A percentile compares a stretch with the other conserved stretches of the same genome.
Conservation (phyloP, 2,329 filamentous ascomycete genomes). For the Cryoendolithus antarcticus region DNA sequence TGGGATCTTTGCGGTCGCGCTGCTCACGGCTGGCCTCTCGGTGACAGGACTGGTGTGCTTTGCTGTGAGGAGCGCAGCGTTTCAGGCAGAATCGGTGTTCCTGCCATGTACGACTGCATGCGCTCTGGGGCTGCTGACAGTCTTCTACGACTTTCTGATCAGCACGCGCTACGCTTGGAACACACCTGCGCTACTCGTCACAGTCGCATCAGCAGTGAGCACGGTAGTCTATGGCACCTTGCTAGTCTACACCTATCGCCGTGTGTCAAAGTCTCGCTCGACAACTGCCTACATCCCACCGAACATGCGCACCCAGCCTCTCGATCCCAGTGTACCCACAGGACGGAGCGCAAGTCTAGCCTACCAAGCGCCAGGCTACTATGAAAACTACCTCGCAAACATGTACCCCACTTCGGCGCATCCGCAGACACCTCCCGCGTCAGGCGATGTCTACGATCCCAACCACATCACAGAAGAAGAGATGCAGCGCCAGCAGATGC, state of each 20-base stretch:
- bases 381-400: conserved; percentile 33
- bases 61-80: conserved; percentile 32
- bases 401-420: conserved; percentile 30
- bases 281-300: conserved; percentile 5
- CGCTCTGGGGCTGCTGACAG: conserved; percentile 34
- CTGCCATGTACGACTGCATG: conserved; percentile 32
- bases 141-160: conserved; percentile 36
- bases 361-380: conserved; percentile 28
- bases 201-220: conserved; percentile 27
- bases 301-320: conserved; percentile 1
- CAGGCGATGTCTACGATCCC: conserved; percentile 16
- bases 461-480: conserved; percentile 35
- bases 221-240: conserved; percentile 31
- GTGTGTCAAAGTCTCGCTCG: conserved; percentile 6
- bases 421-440: conserved; percentile 6
- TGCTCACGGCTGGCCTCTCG: conserved; percentile 36
- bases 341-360: conserved; percentile 4
- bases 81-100: conserved; percentile 37
- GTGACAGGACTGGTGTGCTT: conserved; percentile 37
- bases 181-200: conserved; percentile 30
- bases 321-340: background rate
- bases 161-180: conserved; percentile 31
- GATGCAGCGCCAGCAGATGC: conserved; percentile 38
- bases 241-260: conserved; percentile 19
- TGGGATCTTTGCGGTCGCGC: conserved; percentile 33